These are phyloP conservation scores for Pseudozyma pruni DNA, from an alignment of 1,284 basidiomycete genomes.

Conservation along the genomic window DNA sequence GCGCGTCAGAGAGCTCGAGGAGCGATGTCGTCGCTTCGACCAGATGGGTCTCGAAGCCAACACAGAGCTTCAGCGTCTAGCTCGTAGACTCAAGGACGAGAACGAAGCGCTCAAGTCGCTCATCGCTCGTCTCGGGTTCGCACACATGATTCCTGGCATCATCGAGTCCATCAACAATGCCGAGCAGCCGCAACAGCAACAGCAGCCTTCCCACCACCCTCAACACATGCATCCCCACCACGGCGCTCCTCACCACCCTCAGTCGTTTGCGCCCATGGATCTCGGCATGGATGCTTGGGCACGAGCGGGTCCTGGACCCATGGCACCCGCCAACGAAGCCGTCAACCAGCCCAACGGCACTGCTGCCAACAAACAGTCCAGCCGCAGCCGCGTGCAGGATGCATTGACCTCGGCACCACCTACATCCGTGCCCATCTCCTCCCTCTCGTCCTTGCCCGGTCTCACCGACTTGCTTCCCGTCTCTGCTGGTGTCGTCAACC, in stretches of 20 bases:
- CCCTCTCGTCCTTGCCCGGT: conserved; percentile 21
- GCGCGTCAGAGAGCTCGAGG: conserved; percentile 59
- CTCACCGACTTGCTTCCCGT: conserved; percentile 30
- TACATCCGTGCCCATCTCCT: conserved; percentile 9
- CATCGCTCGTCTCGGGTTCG: conserved; percentile 57
- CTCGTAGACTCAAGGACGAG: conserved; percentile 59
- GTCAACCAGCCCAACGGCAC: background rate
- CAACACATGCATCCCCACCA: conserved; percentile 22
- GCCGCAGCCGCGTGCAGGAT: conserved; percentile 1
- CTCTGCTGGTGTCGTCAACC: conserved; percentile 34
- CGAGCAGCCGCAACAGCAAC: conserved; percentile 8
- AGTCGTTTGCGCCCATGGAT: conserved; percentile 34
- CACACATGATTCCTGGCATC: conserved; percentile 49
- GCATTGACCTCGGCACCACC: conserved; percentile 8
- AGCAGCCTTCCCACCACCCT: conserved; percentile 19
- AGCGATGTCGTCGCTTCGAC: conserved; percentile 60
- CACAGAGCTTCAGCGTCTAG: conserved; percentile 56
- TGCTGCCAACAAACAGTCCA: conserved; percentile 16
- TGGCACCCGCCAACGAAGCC: conserved; percentile 10
- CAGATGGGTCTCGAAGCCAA: conserved; percentile 65
- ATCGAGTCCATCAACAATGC: conserved; percentile 43
- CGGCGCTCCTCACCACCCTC: conserved; percentile 25
- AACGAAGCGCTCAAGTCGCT: conserved; percentile 61
- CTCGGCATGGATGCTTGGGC: conserved; percentile 47
- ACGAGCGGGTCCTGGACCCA: conserved; percentile 9